Conservation (phyloP, 768 basidiomycete genomes). For the Phlebiopsis flavidoalba region DNA sequence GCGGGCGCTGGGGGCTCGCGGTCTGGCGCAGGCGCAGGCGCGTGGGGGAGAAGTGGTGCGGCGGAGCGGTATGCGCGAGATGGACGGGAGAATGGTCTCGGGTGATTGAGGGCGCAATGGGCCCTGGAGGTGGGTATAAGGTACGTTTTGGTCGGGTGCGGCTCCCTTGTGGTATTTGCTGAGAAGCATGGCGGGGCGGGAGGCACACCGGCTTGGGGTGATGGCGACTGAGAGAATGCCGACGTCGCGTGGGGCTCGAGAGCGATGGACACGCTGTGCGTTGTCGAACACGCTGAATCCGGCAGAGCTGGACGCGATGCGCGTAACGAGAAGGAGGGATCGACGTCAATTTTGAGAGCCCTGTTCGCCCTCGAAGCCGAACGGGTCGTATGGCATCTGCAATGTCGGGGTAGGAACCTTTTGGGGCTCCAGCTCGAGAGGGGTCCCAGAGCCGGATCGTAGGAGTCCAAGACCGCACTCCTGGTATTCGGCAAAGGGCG, state of each 20-base stretch:
- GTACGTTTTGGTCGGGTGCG: not conserved
- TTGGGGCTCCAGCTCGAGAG: not conserved
- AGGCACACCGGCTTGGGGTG: conserved; percentile 1
- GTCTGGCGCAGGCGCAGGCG: not conserved
- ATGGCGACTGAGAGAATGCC: not conserved
- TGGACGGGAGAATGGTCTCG: not conserved
- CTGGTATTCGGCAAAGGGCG: not conserved
- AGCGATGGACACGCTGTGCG: not conserved
- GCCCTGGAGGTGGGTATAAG: not conserved
- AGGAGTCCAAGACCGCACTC: not conserved
- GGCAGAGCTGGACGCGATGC: not conserved
- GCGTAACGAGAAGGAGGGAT: not conserved
- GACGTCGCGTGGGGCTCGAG: not conserved
- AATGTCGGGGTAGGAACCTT: not conserved
- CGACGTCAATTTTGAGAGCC: not conserved
- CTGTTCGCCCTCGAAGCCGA: conserved; percentile 2
- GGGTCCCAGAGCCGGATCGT: not conserved
- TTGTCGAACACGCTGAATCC: conserved; percentile 4
- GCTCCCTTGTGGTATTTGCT: not conserved
- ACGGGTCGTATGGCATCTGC: conserved; percentile 9
- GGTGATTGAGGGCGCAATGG: not conserved
- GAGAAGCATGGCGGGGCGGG: not conserved
- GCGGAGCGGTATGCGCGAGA: conserved; percentile 2
- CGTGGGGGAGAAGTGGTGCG: not conserved
- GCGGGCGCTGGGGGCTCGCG: not conserved